phyloP scores from a whole-genome alignment of 2,329 filamentous ascomycete species.

The Pseudogymnoascus sp. region DNA sequence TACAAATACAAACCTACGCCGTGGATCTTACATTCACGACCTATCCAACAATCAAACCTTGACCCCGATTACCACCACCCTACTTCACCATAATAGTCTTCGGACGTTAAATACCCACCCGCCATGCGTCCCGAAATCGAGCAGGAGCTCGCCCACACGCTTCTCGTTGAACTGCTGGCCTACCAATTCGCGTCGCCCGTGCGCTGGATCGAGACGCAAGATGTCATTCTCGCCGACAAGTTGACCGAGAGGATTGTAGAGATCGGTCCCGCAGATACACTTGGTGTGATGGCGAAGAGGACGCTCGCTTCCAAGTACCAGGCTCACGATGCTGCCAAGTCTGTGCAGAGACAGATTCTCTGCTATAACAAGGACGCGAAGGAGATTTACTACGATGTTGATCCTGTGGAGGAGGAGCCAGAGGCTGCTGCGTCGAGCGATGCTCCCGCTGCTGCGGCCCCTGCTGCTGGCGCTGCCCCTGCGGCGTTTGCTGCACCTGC shows the following conservation, averaged over 20 bases:
- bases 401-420: slow-evolving; percentile 86
- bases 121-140: slow-evolving; percentile 97
- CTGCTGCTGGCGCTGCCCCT: slow-evolving; percentile 45
- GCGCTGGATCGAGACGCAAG: slow-evolving; percentile 99
- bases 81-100: slow-evolving; percentile 21
- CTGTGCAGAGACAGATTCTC: slow-evolving; percentile 91
- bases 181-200: slow-evolving; percentile 99
- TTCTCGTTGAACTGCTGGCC: slow-evolving; percentile 96
- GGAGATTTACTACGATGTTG: slow-evolving; percentile 98
- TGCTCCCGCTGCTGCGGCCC: slow-evolving; percentile 35
- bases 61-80: not conserved
- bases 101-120: slow-evolving; percentile 30
- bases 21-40: not conserved
- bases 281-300: slow-evolving; percentile 95
- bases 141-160: slow-evolving; percentile 96
- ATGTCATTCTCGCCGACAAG: slow-evolving; percentile 97
- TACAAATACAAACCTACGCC: not conserved
- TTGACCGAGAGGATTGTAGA: slow-evolving; percentile 96
- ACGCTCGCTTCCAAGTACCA: slow-evolving; percentile 97
- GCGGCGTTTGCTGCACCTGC: slow-evolving; percentile 51
- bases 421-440: slow-evolving; percentile 48
- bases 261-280: slow-evolving; percentile 91
- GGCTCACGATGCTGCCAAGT: slow-evolving; percentile 94
- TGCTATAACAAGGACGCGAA: slow-evolving; percentile 99
- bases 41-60: not conserved